Percentiles rank a stretch among this genome's conserved stretches.
These are phyloP conservation scores for Alisma plantagoaquatica DNA, from an alignment of 106 monocot species.

Conservation along the genomic window DNA sequence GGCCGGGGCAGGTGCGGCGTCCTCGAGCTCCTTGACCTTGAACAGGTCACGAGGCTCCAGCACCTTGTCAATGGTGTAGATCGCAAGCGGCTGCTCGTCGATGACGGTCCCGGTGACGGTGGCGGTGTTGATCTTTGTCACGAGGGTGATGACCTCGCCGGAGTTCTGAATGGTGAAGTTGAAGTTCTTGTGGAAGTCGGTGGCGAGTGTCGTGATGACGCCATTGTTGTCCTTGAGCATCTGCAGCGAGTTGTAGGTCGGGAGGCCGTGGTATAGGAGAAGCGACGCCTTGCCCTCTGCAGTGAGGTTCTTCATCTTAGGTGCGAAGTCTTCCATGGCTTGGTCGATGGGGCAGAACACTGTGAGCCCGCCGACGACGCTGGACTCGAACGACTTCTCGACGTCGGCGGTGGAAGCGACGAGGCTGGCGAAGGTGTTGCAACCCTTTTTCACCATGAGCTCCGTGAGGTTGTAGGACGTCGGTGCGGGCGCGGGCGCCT, in stretches of 20 bases:
- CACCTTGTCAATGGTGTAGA: conserved; percentile 44
- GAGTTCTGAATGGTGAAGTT: conserved; percentile 46
- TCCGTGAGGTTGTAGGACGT: conserved; percentile 17
- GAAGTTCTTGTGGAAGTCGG: conserved; percentile 34
- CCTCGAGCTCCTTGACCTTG: conserved; percentile 20
- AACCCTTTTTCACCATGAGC: conserved; percentile 28
- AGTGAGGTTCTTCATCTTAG: conserved; percentile 62
- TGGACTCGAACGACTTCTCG: conserved; percentile 24
- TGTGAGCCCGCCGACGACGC: conserved; percentile 34
- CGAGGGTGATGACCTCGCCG: conserved; percentile 34
- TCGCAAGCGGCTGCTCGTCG: conserved; percentile 50
- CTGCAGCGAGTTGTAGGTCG: conserved; percentile 45
- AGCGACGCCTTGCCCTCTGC: conserved; percentile 29
- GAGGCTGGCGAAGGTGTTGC: conserved; percentile 36
- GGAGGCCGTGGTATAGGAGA: conserved; percentile 58
- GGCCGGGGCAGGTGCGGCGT: conserved; percentile 29
- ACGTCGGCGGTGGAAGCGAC: conserved; percentile 24
- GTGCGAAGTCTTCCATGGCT: conserved; percentile 36
- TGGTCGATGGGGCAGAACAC: conserved; percentile 62
- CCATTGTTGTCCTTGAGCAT: conserved; percentile 42
- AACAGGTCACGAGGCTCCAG: conserved; percentile 53
- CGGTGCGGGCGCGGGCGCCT: conserved; percentile 22
- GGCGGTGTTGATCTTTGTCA: conserved; percentile 15
- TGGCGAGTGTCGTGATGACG: conserved; percentile 44
- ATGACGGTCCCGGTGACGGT: conserved; percentile 28